These are phyloP conservation scores for Tricholoma sp. DNA, from an alignment of 768 basidiomycete species.

Conservation along the genomic window DNA sequence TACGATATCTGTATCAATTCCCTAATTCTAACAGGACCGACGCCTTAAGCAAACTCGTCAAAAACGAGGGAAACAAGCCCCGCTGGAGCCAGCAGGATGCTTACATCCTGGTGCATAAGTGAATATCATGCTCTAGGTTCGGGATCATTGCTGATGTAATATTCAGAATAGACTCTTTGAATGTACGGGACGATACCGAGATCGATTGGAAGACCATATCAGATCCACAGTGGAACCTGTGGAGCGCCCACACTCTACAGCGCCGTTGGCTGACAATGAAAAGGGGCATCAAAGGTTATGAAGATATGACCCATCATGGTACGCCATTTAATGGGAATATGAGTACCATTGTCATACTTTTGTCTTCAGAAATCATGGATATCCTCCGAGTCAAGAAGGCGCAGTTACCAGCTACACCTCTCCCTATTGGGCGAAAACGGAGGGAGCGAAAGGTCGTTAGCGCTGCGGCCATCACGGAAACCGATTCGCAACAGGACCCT, in stretches of 20 bases:
- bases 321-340: constrained; percentile 9
- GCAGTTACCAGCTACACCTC: constrained; percentile 36
- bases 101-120: constrained; percentile 81
- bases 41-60: constrained; percentile 63
- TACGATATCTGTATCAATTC: neutral
- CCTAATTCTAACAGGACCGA: constrained; percentile 54
- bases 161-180: constrained; percentile 63
- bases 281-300: constrained; percentile 65
- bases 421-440: constrained; percentile 25
- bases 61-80: constrained; percentile 64
- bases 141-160: neutral
- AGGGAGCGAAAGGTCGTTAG: constrained; percentile 50
- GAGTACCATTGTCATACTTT: constrained; percentile 1
- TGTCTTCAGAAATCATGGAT: constrained; percentile 66
- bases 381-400: constrained; percentile 73
- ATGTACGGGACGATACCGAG: constrained; percentile 75
- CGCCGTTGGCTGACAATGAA: constrained; percentile 82
- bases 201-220: constrained; percentile 79
- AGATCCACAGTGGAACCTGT: constrained; percentile 76
- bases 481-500: neutral
- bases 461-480: constrained; percentile 42
- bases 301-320: constrained; percentile 81
- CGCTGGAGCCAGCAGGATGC: constrained; percentile 76
- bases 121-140: constrained; percentile 17
- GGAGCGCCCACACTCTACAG: constrained; percentile 78